phyloP scores from a whole-genome alignment of 352 stramenopile species.

The Elongisporangium anandrum region DNA sequence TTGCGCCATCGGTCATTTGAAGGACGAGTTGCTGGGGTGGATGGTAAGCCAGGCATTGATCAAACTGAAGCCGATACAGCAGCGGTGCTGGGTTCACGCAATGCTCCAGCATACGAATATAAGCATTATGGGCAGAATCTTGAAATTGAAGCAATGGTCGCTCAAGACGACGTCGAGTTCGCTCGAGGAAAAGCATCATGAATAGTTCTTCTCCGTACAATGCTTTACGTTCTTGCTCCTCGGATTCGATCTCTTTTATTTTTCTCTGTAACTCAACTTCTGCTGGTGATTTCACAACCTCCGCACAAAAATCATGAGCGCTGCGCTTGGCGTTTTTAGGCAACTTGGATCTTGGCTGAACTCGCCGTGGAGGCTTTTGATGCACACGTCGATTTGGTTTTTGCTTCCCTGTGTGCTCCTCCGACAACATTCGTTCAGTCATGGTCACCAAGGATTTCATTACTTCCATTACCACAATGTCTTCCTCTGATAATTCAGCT shows the following conservation, averaged over 20 bases:
- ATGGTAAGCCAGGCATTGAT: constrained; percentile 31
- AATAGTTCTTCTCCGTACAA: constrained; percentile 38
- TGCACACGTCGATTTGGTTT: constrained; percentile 2
- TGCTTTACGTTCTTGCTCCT: constrained; percentile 38
- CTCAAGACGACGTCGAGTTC: constrained; percentile 29
- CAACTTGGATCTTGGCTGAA: not conserved
- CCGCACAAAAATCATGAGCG: not conserved
- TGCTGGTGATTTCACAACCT: not conserved
- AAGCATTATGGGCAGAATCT: constrained; percentile 41
- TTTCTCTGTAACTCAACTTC: constrained; percentile 6
- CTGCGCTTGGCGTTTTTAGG: constrained; percentile 4
- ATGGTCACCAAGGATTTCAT: constrained; percentile 10
- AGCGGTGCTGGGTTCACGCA: constrained; percentile 45
- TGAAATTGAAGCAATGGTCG: constrained; percentile 39
- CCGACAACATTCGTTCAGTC: constrained; percentile 10
- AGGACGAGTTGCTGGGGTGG: constrained; percentile 39
- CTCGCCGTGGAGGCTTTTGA: not conserved
- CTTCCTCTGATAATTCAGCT: not conserved
- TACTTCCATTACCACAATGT: constrained; percentile 12
- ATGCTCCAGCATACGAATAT: constrained; percentile 44
- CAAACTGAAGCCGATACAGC: constrained; percentile 43
- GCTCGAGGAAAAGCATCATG: constrained; percentile 48
- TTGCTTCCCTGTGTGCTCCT: not conserved
- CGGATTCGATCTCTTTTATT: constrained; percentile 35
- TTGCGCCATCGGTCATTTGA: constrained; percentile 3